Evolutionary conservation across 352 stramenopile genomes (phyloP).

Genomic region (Phytopythium helicoides): DNA sequence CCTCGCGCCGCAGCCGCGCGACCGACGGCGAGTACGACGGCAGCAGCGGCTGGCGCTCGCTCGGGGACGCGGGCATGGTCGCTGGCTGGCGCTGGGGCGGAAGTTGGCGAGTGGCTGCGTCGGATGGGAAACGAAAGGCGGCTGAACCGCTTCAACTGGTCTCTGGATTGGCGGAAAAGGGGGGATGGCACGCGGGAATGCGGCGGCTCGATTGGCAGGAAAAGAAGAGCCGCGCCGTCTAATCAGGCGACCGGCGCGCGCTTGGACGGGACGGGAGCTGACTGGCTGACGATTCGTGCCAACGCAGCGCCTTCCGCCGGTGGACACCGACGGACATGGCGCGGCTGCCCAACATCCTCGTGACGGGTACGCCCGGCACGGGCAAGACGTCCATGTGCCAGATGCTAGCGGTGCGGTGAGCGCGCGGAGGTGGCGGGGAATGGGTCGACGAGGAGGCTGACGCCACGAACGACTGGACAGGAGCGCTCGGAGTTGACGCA

Average conservation of each 20-base stretch:
- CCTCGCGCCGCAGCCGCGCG: slow-evolving; percentile 25
- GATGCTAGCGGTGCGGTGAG: slow-evolving; percentile 73
- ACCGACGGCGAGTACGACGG: slow-evolving; percentile 65
- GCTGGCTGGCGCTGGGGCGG: not conserved
- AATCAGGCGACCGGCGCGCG: not conserved
- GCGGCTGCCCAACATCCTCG: slow-evolving; percentile 93
- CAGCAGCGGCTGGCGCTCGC: slow-evolving; percentile 38
- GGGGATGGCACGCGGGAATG: not conserved
- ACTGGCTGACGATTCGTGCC: not conserved
- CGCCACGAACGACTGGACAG: slow-evolving; percentile 21
- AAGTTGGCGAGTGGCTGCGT: not conserved
- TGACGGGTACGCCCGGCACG: slow-evolving; percentile 97
- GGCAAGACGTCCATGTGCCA: slow-evolving; percentile 94
- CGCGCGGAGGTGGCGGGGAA: not conserved
- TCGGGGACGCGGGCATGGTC: not conserved
- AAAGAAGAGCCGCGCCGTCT: not conserved
- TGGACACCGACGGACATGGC: no score
- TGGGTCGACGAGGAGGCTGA: slow-evolving; percentile 9
- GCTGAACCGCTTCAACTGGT: slow-evolving; percentile 1
- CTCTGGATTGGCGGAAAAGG: slow-evolving; percentile 1
- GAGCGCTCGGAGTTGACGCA: slow-evolving; percentile 87
- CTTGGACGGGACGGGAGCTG: slow-evolving; percentile 2
- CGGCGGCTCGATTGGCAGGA: not conserved
- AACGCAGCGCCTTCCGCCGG: no score
- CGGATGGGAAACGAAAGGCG: not conserved